Conservation (phyloP, 2,329 filamentous ascomycete species). For the Neonectria neomacrospora region DNA sequence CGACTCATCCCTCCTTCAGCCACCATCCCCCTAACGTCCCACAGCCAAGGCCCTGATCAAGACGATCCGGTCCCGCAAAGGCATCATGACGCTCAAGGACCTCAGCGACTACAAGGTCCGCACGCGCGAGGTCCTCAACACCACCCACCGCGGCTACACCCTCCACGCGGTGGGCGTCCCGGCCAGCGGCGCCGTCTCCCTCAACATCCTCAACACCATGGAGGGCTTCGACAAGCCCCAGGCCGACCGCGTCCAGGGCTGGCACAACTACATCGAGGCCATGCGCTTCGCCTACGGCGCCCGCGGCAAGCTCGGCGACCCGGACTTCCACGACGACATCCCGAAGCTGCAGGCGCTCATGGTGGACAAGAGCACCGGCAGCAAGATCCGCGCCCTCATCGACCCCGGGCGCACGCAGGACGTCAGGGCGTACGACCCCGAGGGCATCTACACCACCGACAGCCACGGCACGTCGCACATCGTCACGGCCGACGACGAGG, state of each 20-base stretch:
- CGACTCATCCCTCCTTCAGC: neutral
- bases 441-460: constrained; percentile 71
- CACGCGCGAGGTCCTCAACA: constrained; percentile 70
- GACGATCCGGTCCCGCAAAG: constrained; percentile 74
- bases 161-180: constrained; percentile 79
- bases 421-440: constrained; percentile 78
- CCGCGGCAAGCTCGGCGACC: constrained; percentile 84
- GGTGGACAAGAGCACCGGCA: constrained; percentile 69
- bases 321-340: constrained; percentile 74
- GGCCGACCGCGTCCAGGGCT: constrained; percentile 46
- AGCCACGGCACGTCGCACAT: constrained; percentile 81
- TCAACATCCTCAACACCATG: constrained; percentile 84
- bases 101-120: constrained; percentile 77
- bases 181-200: constrained; percentile 78
- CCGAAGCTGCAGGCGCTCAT: constrained; percentile 73
- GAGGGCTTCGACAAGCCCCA: constrained; percentile 69
- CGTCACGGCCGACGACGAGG: constrained; percentile 75
- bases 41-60: constrained; percentile 78
- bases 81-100: constrained; percentile 88
- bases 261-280: constrained; percentile 86
- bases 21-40: constrained; percentile 32
- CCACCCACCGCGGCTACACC: constrained; percentile 75
- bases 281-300: constrained; percentile 90
- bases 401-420: constrained; percentile 77
- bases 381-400: constrained; percentile 72